phyloP scores from a whole-genome alignment of 176 grass and related monocot genomes.

The Cenchrus purpureus region DNA sequence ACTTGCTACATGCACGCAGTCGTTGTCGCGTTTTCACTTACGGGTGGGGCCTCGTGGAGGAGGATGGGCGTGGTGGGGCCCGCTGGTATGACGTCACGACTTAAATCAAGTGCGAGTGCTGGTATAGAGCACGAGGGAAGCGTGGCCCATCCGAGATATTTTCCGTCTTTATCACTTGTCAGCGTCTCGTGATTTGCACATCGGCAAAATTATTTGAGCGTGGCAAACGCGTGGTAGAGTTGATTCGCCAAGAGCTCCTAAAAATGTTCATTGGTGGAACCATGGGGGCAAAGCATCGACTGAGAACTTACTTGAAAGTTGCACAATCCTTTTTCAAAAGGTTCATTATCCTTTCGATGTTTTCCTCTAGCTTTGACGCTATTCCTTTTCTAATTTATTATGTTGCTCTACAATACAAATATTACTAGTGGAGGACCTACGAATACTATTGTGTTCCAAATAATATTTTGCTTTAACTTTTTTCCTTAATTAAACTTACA shows the following conservation, averaged over 20 bases:
- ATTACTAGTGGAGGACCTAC: too few species aligned
- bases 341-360: too few species aligned
- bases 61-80: background rate
- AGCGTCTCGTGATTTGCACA: background rate
- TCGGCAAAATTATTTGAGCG: background rate
- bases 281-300: background rate
- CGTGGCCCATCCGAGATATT: constrained; percentile 7
- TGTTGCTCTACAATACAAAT: too few species aligned
- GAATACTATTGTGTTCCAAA: too few species aligned
- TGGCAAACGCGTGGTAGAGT: background rate
- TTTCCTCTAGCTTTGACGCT: too few species aligned
- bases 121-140: constrained; percentile 34
- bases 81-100: background rate
- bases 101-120: background rate
- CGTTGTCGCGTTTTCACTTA: rapidly evolving
- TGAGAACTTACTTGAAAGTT: background rate
- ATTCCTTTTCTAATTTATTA: too few species aligned
- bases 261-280: background rate
- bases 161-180: background rate
- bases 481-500: too few species aligned
- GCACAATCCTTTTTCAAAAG: too few species aligned
- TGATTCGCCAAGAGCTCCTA: background rate
- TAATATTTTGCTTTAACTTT: too few species aligned
- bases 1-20: background rate
- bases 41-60: background rate